Evolutionary conservation across 305 asterid species (phyloP), one percentile per base, ranked within the genome.

Genomic region (Vinca major): DNA sequence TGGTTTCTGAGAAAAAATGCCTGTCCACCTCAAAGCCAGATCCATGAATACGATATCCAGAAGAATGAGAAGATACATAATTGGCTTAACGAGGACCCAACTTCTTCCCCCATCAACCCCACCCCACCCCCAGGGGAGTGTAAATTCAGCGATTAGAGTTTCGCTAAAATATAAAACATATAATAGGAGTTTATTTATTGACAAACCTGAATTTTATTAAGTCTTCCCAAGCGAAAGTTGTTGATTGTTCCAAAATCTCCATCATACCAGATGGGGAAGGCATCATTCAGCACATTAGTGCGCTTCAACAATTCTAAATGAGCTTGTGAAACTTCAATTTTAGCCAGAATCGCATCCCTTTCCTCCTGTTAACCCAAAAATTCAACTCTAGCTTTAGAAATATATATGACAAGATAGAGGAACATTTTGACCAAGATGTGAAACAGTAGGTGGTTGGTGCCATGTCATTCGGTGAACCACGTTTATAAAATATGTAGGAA

Each of bases 171-270:
- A 53, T 36, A 19, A 26, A 26, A 26, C 33, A 1, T 26, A 26
- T 1, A 19, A 58, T n/a, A 45, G 5, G 63, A 5, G 49, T 43
- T 65, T 51, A 48, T 55, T 4, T 51, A 62, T 40, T 67, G 21
- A 62, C 76, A 72, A 80, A 89, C 99, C 85, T 81, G 99, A 73
- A 86, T 82, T 77, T 88, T 89, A 66, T 98, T 96, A 83, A 94
- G 99, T 82, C 99, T 88, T 77, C 99, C 99, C 39, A 94, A 82
- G 63, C 98, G 96, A 62, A 94, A 94, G 81, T 88, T 91, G 82
- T 94, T 94, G 74, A 94, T 94, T 16, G 99, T 94, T 74, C 99
- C 98, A 72, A 94, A 94, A 16, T 94, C 99, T 65, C 97, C 99
- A 65, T 94, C 99, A 73, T 91, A 74, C 79, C 93, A 79, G 75